These are phyloP conservation scores for Fusarium nelsonii DNA, from an alignment of 2,329 filamentous ascomycete species.

Conservation along the genomic window DNA sequence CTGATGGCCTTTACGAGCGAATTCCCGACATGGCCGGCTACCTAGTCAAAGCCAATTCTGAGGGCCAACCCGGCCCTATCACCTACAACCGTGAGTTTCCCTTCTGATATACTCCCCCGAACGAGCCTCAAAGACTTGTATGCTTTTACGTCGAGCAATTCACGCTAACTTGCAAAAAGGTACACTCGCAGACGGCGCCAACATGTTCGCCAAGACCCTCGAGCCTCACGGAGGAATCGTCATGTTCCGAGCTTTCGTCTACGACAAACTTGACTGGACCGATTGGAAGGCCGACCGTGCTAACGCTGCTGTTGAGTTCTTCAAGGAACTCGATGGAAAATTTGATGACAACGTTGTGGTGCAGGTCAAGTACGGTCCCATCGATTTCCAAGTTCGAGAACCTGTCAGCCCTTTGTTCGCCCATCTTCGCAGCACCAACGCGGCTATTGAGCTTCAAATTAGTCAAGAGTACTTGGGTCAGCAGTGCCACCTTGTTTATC, in stretches of 20 bases:
- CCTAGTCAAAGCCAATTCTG: slow-evolving; percentile 78
- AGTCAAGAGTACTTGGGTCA: slow-evolving; percentile 79
- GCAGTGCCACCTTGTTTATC: slow-evolving; percentile 75
- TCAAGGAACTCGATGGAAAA: slow-evolving; percentile 71
- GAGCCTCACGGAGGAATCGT: slow-evolving; percentile 71
- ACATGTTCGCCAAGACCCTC: slow-evolving; percentile 70
- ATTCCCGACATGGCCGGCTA: slow-evolving; percentile 78
- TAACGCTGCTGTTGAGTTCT: slow-evolving; percentile 77
- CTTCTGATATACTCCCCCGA: not conserved
- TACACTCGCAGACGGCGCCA: slow-evolving; percentile 63
- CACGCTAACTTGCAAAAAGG: slow-evolving; percentile 44
- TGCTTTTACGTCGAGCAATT: not conserved
- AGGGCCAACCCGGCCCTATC: slow-evolving; percentile 76
- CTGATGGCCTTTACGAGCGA: slow-evolving; percentile 67
- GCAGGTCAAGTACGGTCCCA: slow-evolving; percentile 80
- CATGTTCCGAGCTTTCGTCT: slow-evolving; percentile 80
- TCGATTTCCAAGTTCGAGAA: slow-evolving; percentile 80
- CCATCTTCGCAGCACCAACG: slow-evolving; percentile 57
- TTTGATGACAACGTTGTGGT: slow-evolving; percentile 79
- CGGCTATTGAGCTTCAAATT: slow-evolving; percentile 74
- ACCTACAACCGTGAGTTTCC: slow-evolving; percentile 67
- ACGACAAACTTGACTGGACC: slow-evolving; percentile 70
- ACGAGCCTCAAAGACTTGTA: not conserved
- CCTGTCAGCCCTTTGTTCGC: slow-evolving; percentile 74
- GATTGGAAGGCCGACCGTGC: slow-evolving; percentile 69